Conservation (phyloP, 768 basidiomycete species). For the Daedaleopsis sinensis region DNA sequence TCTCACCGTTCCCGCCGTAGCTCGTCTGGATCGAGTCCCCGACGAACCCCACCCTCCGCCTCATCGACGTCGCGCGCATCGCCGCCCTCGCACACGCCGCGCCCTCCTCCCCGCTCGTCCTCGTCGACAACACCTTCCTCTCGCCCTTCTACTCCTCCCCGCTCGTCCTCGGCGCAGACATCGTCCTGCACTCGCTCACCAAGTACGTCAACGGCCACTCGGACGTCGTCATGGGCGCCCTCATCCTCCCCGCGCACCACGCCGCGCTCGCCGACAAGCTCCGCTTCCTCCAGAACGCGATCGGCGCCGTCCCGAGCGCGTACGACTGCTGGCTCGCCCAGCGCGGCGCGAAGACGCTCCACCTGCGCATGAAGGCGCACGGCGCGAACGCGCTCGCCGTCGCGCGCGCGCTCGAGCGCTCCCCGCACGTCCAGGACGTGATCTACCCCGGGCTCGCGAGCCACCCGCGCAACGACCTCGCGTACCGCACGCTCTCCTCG, state of each 20-base stretch:
- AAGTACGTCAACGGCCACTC: conserved; percentile 96
- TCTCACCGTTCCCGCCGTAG: conserved; percentile 39
- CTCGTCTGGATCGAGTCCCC: conserved; percentile 95
- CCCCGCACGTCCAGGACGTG: conserved; percentile 72
- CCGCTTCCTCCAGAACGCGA: conserved; percentile 89
- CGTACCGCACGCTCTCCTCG: conserved; percentile 62
- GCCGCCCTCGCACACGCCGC: conserved; percentile 64
- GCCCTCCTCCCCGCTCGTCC: conserved; percentile 69
- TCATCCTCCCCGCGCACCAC: conserved; percentile 67
- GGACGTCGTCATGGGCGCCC: conserved; percentile 88
- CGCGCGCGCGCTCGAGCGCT: conserved; percentile 59
- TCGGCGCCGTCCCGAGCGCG: conserved; percentile 81
- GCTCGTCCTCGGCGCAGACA: conserved; percentile 80
- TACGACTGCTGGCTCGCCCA: conserved; percentile 91
- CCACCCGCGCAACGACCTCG: conserved; percentile 67
- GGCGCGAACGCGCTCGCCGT: conserved; percentile 81
- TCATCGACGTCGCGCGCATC: conserved; percentile 81
- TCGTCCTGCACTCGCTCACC: conserved; percentile 82
- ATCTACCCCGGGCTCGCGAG: conserved; percentile 82
- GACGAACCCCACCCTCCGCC: conserved; percentile 90
- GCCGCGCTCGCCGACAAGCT: conserved; percentile 53
- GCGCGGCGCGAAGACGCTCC: conserved; percentile 89
- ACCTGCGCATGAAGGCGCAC: conserved; percentile 85
- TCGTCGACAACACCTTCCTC: conserved; percentile 95
- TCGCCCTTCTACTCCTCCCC: conserved; percentile 92